Conservation (phyloP, 2,329 filamentous ascomycete species). For the Neodidymelliopsis sp. region DNA sequence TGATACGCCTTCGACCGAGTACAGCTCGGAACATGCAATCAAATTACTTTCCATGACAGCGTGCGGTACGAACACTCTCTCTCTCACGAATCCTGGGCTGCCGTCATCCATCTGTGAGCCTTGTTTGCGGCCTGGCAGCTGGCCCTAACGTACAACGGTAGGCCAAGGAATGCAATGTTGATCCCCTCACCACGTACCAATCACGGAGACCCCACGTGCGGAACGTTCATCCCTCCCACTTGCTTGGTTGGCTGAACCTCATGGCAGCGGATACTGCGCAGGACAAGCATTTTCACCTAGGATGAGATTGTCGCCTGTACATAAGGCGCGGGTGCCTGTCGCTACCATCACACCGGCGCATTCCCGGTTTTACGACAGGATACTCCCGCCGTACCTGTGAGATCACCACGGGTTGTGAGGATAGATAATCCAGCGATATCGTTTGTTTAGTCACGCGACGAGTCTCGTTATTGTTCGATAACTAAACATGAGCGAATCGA, state of each 20-base stretch:
- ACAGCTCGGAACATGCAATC: not conserved
- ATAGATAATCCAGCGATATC: not conserved
- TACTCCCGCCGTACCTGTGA: not conserved
- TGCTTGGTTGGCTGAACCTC: conserved; percentile 4
- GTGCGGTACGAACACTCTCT: too few relatives aligned
- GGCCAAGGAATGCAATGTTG: conserved; percentile 1
- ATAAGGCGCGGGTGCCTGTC: conserved; percentile 7
- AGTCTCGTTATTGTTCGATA: not conserved
- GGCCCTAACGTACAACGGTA: not conserved
- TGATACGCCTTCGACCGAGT: not conserved
- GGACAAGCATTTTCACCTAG: conserved; percentile 9
- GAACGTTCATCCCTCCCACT: not conserved
- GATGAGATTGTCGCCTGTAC: not conserved
- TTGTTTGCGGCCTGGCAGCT: not conserved
- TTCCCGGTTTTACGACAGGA: not conserved
- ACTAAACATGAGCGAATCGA: conserved; percentile 1
- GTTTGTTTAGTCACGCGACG: not conserved
- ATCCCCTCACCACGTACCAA: conserved; percentile 4
- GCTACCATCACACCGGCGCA: conserved; percentile 3
- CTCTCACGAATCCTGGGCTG: not conserved
- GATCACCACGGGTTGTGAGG: not conserved
- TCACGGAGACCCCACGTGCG: conserved; percentile 12
- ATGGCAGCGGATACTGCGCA: conserved; percentile 3
- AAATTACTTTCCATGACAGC: not conserved
- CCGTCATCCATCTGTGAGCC: not conserved